Evolutionary conservation across 495 filamentous ascomycete species (phyloP).

Genomic region (Penicillium goetzii): DNA sequence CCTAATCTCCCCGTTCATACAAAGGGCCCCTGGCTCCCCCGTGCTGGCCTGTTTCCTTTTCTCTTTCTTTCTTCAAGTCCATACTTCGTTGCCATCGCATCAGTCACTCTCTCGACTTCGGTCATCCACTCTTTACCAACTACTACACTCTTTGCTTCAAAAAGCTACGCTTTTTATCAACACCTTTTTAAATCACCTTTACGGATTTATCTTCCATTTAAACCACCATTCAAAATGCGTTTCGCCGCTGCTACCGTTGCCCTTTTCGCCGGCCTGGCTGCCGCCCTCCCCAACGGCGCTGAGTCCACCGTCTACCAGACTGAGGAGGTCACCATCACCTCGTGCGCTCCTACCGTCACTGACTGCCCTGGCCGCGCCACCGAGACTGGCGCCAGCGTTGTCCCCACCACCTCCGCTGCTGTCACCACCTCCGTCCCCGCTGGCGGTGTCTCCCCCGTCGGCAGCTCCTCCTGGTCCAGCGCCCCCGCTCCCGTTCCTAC

Average conservation of each 20-base stretch:
- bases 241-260: conserved; percentile 54
- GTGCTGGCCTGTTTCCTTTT: conserved; percentile 32
- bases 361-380: conserved; percentile 57
- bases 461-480: conserved; percentile 17
- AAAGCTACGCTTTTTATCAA: conserved; percentile 31
- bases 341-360: conserved; percentile 62
- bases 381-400: conserved; percentile 14
- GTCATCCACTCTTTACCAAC: conserved; percentile 59
- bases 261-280: conserved; percentile 54
- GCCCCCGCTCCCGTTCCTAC: conserved; percentile 11
- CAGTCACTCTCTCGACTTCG: conserved; percentile 55
- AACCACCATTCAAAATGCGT: conserved; percentile 53
- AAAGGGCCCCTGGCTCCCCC: conserved; percentile 43
- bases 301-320: conserved; percentile 58
- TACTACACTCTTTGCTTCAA: conserved; percentile 51
- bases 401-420: conserved; percentile 24
- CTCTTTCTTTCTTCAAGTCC: conserved; percentile 45
- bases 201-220: conserved; percentile 41
- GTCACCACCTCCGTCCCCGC: conserved; percentile 21
- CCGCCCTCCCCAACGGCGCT: conserved; percentile 42
- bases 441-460: conserved; percentile 27
- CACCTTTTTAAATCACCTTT: conserved; percentile 38
- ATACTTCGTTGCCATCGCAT: conserved; percentile 43
- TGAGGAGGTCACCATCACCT: conserved; percentile 59
- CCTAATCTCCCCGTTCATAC: conserved; percentile 52